Percentiles rank a stretch among this genome's conserved stretches.
Conservation (phyloP, 176 grass and related monocot genomes). For the Ampelocalamus luodianensis region DNA sequence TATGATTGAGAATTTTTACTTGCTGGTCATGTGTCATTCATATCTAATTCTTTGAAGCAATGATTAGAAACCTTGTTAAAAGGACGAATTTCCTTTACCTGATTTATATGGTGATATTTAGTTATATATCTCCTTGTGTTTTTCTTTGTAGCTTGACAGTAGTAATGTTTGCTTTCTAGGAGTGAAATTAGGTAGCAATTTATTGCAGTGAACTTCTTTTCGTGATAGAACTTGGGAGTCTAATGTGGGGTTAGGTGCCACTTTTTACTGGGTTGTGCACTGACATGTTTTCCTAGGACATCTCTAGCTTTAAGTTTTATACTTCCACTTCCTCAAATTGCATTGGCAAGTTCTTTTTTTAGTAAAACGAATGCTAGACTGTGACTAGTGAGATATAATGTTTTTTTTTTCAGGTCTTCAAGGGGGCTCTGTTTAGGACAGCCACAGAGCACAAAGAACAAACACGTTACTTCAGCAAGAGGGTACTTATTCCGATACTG, state of each 20-base stretch:
- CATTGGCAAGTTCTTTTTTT: not conserved
- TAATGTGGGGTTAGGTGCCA: too few relatives aligned
- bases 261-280: too few relatives aligned
- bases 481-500: slow-evolving; percentile 49
- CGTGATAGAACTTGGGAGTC: too few relatives aligned
- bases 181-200: not conserved
- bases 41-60: slow-evolving; percentile 14
- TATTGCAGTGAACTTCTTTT: too few relatives aligned
- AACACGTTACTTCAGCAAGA: slow-evolving; percentile 89
- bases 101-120: not conserved
- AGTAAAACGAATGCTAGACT: not conserved
- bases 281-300: not conserved
- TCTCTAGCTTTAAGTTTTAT: not conserved
- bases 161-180: slow-evolving; percentile 1
- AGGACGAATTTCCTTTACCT: not conserved
- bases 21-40: not conserved
- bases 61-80: not conserved
- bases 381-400: slow-evolving; percentile 4
- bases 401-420: slow-evolving; percentile 67
- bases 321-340: not conserved
- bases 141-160: slow-evolving; percentile 10
- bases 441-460: slow-evolving; percentile 94
- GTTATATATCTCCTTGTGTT: not conserved
- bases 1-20: slow-evolving; percentile 5
- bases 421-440: slow-evolving; percentile 87